Percentiles rank a stretch among this genome's conserved stretches.
Conservation (phyloP, 495 filamentous ascomycete genomes). For the Aspergillus avenaceus region DNA sequence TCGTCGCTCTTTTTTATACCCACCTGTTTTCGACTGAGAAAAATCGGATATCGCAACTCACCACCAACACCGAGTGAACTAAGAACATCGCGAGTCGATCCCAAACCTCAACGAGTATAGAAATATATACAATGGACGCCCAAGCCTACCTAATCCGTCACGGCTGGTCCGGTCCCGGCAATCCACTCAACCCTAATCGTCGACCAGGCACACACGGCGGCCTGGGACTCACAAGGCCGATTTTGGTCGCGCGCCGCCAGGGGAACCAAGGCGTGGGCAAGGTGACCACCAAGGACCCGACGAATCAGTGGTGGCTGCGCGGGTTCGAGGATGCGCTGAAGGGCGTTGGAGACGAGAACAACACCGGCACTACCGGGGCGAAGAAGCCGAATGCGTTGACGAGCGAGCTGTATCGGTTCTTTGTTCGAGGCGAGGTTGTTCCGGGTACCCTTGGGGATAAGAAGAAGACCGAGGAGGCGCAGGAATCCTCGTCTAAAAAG, state of each 20-base stretch:
- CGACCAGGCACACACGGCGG: conserved; percentile 55
- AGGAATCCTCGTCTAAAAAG: conserved; percentile 15
- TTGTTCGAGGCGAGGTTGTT: conserved; percentile 71
- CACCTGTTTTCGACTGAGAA: too few species aligned
- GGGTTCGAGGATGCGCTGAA: conserved; percentile 77
- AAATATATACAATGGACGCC: conserved; percentile 53
- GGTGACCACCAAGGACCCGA: conserved; percentile 56
- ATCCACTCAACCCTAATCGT: conserved; percentile 64
- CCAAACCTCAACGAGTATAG: background rate
- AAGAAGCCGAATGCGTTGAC: conserved; percentile 34
- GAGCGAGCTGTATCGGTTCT: conserved; percentile 73
- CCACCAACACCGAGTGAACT: background rate
- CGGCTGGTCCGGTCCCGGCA: conserved; percentile 75
- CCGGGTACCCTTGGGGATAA: conserved; percentile 56
- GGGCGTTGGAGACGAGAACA: conserved; percentile 51
- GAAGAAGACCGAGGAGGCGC: conserved; percentile 15
- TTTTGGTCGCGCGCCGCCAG: conserved; percentile 63
- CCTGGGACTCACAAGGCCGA: conserved; percentile 62
- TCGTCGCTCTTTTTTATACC: background rate
- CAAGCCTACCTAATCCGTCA: conserved; percentile 67
- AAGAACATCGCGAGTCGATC: background rate
- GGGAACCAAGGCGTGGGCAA: conserved; percentile 70
- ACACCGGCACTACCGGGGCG: conserved; percentile 8
- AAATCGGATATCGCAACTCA: conserved; percentile 1
- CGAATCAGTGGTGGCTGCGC: conserved; percentile 75